Evolutionary conservation across 2,329 filamentous ascomycete genomes (phyloP), one percentile per base, ranked within the genome.

Genomic region (Immersiporthe knoxdaviesiana): DNA sequence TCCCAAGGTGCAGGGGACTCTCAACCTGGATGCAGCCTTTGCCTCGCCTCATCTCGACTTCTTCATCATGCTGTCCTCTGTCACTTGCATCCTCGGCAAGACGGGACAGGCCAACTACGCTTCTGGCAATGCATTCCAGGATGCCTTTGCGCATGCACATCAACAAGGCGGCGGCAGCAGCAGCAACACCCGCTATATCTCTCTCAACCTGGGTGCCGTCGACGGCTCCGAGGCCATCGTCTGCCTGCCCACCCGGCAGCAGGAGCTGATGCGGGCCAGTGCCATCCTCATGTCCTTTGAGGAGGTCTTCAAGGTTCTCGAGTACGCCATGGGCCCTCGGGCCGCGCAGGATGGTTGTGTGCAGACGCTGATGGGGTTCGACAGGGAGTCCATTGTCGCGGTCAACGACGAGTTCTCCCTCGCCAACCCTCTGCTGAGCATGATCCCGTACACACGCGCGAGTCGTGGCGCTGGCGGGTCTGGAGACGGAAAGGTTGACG

Each of bases 61-160:
- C 73, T 83, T 83, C 68, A 72, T 81, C 63, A 77, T 80, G 71
- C 73, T 82, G 1, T 81, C 80, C 0, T 83, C 81, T 0, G 73
- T 79, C 0, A 73, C 75, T 10, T 79, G 78, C 1, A 73, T 82
- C 16, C 72, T 79, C 35, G 81, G 81, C 27, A 77, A 75, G 41
- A 66, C 72, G 16, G 74, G 75, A 6, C 81, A 83, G 70, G 73
- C 76, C 52, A 82, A 82, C 69, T 83, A 83, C 70, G 75, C 78
- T 2, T 79, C 80, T 7, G 81, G 75, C 24, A 77, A 78, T 58
- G 76, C 78, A 1, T 83, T 77, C 72, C 77, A 81, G 41, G 74
- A 75, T 44, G 73, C 73, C 6, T 67, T 69, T 50, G 68, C 68
- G 30, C 68, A 64, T 27, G 67, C 63, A 39, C 56, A 66, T 6